A percentile compares a stretch with the other conserved stretches of the same genome.
phyloP scores from a whole-genome alignment of 345 rosid species.

The Salix suchowensis region DNA sequence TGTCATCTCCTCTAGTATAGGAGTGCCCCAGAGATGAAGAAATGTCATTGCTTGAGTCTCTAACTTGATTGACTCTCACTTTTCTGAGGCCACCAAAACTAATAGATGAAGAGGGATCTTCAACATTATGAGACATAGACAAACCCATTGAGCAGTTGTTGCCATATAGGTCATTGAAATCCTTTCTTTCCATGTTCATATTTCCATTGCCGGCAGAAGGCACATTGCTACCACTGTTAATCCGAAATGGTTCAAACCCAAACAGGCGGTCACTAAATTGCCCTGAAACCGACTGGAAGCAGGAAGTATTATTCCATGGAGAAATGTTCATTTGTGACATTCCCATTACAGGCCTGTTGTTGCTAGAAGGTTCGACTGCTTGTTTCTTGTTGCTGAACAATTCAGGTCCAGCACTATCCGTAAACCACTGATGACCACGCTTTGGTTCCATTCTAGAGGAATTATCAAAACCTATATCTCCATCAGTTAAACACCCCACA shows the following conservation, averaged over 20 bases:
- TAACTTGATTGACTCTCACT: conserved; percentile 59
- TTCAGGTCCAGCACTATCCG: conserved; percentile 53
- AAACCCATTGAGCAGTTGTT: conserved; percentile 43
- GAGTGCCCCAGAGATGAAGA: conserved; percentile 42
- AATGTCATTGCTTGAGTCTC: conserved; percentile 42
- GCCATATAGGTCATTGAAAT: conserved; percentile 35
- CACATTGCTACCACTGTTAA: conserved; percentile 41
- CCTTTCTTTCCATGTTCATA: conserved; percentile 38
- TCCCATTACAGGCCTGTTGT: conserved; percentile 27
- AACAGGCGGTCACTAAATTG: conserved; percentile 60
- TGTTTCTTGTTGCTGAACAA: conserved; percentile 74
- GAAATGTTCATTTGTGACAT: conserved; percentile 35
- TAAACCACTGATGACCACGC: conserved; percentile 71
- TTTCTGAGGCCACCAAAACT: conserved; percentile 54
- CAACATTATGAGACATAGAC: conserved; percentile 55
- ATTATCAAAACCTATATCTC: conserved; percentile 47
- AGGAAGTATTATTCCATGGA: conserved; percentile 57
- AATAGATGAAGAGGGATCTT: conserved; percentile 47
- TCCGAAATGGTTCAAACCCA: conserved; percentile 53
- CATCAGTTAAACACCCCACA: conserved; percentile 23
- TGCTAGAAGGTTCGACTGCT: conserved; percentile 44
- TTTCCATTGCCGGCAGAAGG: conserved; percentile 34
- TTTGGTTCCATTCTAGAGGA: conserved; percentile 58
- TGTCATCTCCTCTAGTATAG: conserved; percentile 33
- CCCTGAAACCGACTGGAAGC: conserved; percentile 53